Evolutionary conservation across 257 asterid genomes (phyloP).

Genomic region (Lithospermum erythrorhizon): DNA sequence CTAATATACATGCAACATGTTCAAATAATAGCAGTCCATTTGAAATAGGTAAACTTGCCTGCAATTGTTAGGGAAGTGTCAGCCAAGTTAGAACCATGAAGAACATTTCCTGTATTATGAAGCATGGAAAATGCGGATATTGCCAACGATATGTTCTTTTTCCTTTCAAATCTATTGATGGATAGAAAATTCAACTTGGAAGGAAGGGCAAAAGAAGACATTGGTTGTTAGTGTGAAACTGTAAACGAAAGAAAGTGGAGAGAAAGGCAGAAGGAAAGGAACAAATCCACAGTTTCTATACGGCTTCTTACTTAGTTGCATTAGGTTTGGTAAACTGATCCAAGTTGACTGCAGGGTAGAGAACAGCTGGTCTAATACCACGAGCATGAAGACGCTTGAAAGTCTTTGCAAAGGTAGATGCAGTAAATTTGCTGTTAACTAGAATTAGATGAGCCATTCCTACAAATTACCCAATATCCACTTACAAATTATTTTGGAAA

Average conservation of each 20-base stretch:
- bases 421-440: conserved; percentile 90
- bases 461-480: conserved; percentile 20
- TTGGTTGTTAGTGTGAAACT: background rate
- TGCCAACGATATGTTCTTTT: conserved; percentile 87
- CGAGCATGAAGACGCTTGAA: conserved; percentile 56
- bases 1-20: too few relatives aligned
- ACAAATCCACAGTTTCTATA: background rate
- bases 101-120: conserved; percentile 23
- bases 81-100: conserved; percentile 23
- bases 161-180: conserved; percentile 93
- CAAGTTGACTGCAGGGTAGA: conserved; percentile 87
- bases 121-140: conserved; percentile 81
- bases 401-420: conserved; percentile 84
- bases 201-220: background rate
- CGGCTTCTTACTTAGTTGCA: conserved; percentile 42
- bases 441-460: conserved; percentile 92
- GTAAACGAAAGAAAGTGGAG: background rate
- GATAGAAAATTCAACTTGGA: conserved; percentile 77
- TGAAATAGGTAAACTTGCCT: conserved; percentile 26
- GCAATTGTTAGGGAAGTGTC: conserved; percentile 64
- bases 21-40: too few relatives aligned
- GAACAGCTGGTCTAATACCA: conserved; percentile 79
- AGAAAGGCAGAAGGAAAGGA: too few relatives aligned
- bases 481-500: background rate
- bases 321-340: conserved; percentile 61